phyloP scores from a whole-genome alignment of 768 basidiomycete genomes.

The Lentinus brumalis region DNA sequence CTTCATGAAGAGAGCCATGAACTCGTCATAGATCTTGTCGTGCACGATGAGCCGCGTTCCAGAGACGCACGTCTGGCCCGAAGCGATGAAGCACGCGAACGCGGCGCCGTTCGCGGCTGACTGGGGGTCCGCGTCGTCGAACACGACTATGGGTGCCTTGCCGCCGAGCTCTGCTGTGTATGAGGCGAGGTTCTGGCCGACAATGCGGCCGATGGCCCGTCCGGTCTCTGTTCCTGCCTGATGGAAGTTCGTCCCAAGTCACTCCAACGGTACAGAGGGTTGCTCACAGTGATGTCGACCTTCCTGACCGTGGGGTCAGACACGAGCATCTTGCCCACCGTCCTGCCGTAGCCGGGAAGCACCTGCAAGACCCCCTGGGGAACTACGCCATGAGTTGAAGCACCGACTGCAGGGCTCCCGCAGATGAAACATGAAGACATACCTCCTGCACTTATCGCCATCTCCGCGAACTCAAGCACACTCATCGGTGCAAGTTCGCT shows the following conservation, averaged over 20 bases:
- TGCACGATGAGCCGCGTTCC: conserved; percentile 84
- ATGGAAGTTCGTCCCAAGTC: neutral
- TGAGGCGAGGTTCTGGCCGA: conserved; percentile 70
- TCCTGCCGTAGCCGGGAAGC: conserved; percentile 69
- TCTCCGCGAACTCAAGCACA: conserved; percentile 72
- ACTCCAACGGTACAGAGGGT: neutral
- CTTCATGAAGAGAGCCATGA: conserved; percentile 60
- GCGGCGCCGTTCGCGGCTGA: conserved; percentile 83
- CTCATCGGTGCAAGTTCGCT: conserved; percentile 84
- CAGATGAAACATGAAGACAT: conserved; percentile 13
- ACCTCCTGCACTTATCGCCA: conserved; percentile 71
- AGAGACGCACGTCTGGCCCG: conserved; percentile 90
- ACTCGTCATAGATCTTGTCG: conserved; percentile 64
- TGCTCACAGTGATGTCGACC: conserved; percentile 78
- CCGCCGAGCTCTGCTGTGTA: conserved; percentile 88
- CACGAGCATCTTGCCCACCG: conserved; percentile 65
- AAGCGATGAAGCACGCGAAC: conserved; percentile 84
- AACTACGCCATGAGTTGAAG: conserved; percentile 46
- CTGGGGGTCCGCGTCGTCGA: conserved; percentile 72
- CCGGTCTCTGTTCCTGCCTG: conserved; percentile 83
- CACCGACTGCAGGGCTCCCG: neutral
- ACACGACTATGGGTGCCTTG: conserved; percentile 82
- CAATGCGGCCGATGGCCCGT: conserved; percentile 68
- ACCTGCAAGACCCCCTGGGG: conserved; percentile 74
- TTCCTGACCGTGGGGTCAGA: conserved; percentile 70